Evolutionary conservation across 192 early-diverging fungal species (phyloP).

Genomic region (Backusella macrospora): DNA sequence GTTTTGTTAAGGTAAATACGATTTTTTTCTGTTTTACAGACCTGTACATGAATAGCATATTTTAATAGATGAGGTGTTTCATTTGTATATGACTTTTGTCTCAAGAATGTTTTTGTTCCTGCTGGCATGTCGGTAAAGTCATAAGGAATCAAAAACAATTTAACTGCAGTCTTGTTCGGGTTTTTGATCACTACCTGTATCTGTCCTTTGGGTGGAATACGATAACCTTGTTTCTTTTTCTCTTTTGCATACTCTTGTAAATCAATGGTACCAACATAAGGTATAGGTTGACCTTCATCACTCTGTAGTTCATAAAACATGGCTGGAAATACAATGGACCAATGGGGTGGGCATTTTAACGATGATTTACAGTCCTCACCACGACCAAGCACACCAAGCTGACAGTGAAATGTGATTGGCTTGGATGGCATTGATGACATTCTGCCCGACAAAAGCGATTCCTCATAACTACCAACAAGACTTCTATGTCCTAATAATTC

Average conservation of each 20-base stretch:
- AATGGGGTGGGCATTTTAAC: constrained; percentile 70
- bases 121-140: constrained; percentile 77
- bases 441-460: constrained; percentile 74
- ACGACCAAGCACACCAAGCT: constrained; percentile 69
- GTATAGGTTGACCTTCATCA: constrained; percentile 58
- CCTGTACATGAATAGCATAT: constrained; percentile 81
- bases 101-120: constrained; percentile 73
- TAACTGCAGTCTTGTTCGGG: constrained; percentile 73
- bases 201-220: constrained; percentile 73
- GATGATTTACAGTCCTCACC: constrained; percentile 53
- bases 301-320: constrained; percentile 70
- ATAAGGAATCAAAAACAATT: constrained; percentile 80
- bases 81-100: constrained; percentile 71
- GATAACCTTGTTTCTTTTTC: constrained; percentile 43
- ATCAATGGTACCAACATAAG: constrained; percentile 80
- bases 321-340: constrained; percentile 66
- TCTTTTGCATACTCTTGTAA: constrained; percentile 29
- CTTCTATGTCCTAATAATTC: constrained; percentile 38
- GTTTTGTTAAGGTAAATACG: constrained; percentile 65
- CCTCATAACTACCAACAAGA: constrained; percentile 60
- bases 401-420: constrained; percentile 69
- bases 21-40: constrained; percentile 57
- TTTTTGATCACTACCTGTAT: constrained; percentile 85
- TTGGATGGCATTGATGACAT: constrained; percentile 78
- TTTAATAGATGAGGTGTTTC: constrained; percentile 46